Base-by-base conservation (phyloP, 495 filamentous ascomycete genomes). In the Hapsidospora chrysogenum region DNA sequence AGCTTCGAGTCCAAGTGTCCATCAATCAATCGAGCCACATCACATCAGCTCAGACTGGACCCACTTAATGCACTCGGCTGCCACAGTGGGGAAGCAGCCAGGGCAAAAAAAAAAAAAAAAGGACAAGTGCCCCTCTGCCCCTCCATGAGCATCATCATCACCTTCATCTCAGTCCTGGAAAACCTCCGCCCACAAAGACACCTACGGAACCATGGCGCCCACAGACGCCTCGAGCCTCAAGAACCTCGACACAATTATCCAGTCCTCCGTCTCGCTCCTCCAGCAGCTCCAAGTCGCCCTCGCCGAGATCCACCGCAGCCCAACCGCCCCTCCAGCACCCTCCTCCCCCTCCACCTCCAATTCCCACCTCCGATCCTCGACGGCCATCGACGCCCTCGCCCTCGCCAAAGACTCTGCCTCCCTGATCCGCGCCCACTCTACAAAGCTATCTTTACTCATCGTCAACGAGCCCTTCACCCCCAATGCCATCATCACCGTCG, bases 401-500 rank as follows among this genome's bases (percentile, higher is more conserved):
- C 60, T 86, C 36, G 72, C 85, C 14, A 64, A 68, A 42, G 70
- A 76, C 44, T 65, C 75, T 1, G 65, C 79, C 1, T 62, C 59
- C 16, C 60, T 84, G 3, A 70, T 94, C 30, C 74, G 67, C 47
- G 79, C 85, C 0, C 84, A 92, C 45, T 70, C 75, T 4, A 94
- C 85, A 21, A 92, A 89, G 33, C 66, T 94, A 17, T 84, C 80
- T 0, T 73, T 94, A 11, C 68, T 94, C 2, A 68, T 85, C 2
- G 80, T 92, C 44, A 89, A 76, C 37, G 68, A 76, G 11, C 85
- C 85, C 0, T 89, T 92, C 52, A 85, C 85, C 0, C 72, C 78
- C 3, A 70, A 78, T 0, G 85, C 82, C 10, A 69, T 89, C 19
- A 52, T 39, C 30, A 72, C 58, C 9, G 70, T 86, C 10, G 57